Evolutionary conservation across 139 green algal genomes (phyloP), one percentile per base, ranked within the genome.

Genomic region (Tetradesmus lagerheimii): DNA sequence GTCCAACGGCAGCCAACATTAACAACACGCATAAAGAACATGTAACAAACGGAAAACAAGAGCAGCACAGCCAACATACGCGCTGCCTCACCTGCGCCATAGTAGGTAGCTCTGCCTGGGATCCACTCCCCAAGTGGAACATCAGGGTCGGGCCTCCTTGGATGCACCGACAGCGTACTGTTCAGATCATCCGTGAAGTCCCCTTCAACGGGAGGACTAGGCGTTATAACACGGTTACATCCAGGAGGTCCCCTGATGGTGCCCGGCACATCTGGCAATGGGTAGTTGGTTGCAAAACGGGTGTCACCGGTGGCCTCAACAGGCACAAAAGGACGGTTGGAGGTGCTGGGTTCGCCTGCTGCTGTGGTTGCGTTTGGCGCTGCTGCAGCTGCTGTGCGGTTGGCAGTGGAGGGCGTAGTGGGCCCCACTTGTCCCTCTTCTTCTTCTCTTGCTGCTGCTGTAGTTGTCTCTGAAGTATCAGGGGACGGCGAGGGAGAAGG

Each of bases 131-230:
- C 82, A 0, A 37, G 12, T 12, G 53, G 35, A 57, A 88, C 82
- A 31, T 88, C n/a, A 5, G 83, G 27, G 8, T n/a, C 66, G 6
- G 64, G 83, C 25, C 83, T 35, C 64, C 45, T 88, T 5, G 83
- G 83, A 12, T 1, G 11, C 4, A 88, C 29, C 6, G 64, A 31
- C 20, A 80, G 35, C 34, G 83, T 88, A 27, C 43, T 88, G 83
- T 88, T 88, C 11, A 88, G 29, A 27, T 43, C 27, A 35, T 88
- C 83, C 2, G 38, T 80, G 38, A 66, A 80, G 83, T 80, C 57
- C 18, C 57, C 57, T 31, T 71, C 57, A 20, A 71, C 57, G 3
- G 57, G 57, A 71, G 57, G 57, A 8, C 2, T 71, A 11, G 57
- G 57, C 1, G 57, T 71, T 31, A 71, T 71, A 4, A 71, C n/a